Evolutionary conservation across 1,284 basidiomycete species (phyloP).

Genomic region (Afroboletus lepidellus): DNA sequence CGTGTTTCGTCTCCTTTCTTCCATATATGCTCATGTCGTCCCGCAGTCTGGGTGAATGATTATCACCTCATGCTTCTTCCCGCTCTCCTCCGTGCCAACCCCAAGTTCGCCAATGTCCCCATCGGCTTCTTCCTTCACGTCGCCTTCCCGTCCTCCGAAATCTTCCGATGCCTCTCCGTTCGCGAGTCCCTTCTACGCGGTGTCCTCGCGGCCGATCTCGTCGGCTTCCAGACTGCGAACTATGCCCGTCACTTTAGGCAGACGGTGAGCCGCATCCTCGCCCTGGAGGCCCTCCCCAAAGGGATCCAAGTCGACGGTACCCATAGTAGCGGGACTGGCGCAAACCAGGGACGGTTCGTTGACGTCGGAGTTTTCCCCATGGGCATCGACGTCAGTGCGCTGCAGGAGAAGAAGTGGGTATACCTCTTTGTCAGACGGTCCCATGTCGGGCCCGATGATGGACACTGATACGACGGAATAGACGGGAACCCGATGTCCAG

Average conservation of each 20-base stretch:
- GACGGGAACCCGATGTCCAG: slow-evolving; percentile 73
- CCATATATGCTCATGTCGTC: neutral
- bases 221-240: slow-evolving; percentile 86
- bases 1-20: neutral
- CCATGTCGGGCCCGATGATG: neutral
- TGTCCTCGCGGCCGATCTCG: slow-evolving; percentile 69
- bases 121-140: slow-evolving; percentile 91
- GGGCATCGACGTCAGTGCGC: slow-evolving; percentile 78
- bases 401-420: slow-evolving; percentile 66
- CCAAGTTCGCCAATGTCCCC: slow-evolving; percentile 56
- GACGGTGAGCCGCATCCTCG: slow-evolving; percentile 80
- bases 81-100: slow-evolving; percentile 58
- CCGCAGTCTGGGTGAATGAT: slow-evolving; percentile 74
- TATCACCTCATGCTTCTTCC: slow-evolving; percentile 88
- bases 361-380: slow-evolving; percentile 87
- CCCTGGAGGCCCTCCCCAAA: slow-evolving; percentile 80
- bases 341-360: slow-evolving; percentile 56
- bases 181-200: slow-evolving; percentile 68
- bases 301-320: slow-evolving; percentile 63
- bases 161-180: slow-evolving; percentile 80
- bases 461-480: slow-evolving; percentile 29
- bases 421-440: slow-evolving; percentile 6
- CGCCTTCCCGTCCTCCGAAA: slow-evolving; percentile 85
- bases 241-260: slow-evolving; percentile 79
- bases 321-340: slow-evolving; percentile 16